These are phyloP conservation scores for Leccinum ochraceum DNA, from an alignment of 768 basidiomycete species.

Conservation along the genomic window DNA sequence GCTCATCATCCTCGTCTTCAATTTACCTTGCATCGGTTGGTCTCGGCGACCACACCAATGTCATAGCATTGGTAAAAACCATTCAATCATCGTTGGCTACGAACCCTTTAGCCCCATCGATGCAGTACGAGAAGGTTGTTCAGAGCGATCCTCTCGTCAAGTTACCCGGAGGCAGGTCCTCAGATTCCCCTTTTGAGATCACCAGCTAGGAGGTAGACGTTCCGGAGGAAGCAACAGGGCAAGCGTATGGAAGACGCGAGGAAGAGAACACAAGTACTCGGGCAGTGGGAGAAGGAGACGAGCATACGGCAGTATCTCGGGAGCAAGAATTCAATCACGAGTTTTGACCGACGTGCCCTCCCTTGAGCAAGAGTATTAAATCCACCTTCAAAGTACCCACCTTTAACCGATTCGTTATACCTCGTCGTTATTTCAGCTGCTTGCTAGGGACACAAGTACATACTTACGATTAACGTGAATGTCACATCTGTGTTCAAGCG, in stretches of 20 bases:
- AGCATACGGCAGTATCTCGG: slow-evolving; percentile 23
- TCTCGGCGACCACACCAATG: too few species aligned
- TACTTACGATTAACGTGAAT: not conserved
- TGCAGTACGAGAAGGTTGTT: too few species aligned
- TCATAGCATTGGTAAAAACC: too few species aligned
- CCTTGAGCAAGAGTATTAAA: not conserved
- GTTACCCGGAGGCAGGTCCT: too few species aligned
- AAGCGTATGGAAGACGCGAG: slow-evolving; percentile 49
- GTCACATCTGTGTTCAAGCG: too few species aligned
- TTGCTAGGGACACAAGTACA: not conserved
- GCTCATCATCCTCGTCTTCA: too few species aligned
- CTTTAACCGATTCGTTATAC: not conserved
- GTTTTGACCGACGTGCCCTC: slow-evolving; percentile 42
- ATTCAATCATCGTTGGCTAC: too few species aligned
- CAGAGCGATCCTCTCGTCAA: slow-evolving; percentile 7
- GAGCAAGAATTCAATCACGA: slow-evolving; percentile 67
- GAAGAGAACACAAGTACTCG: slow-evolving; percentile 3
- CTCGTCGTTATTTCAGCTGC: not conserved
- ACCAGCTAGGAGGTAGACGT: too few species aligned
- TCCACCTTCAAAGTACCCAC: slow-evolving; percentile 13
- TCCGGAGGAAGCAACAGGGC: slow-evolving; percentile 75
- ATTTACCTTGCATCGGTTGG: too few species aligned
- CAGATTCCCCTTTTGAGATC: too few species aligned
- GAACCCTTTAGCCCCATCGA: too few species aligned
- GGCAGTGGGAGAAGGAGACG: slow-evolving; percentile 17